Evolutionary conservation across 768 basidiomycete species (phyloP).

Genomic region (Trametes cinnabarina): DNA sequence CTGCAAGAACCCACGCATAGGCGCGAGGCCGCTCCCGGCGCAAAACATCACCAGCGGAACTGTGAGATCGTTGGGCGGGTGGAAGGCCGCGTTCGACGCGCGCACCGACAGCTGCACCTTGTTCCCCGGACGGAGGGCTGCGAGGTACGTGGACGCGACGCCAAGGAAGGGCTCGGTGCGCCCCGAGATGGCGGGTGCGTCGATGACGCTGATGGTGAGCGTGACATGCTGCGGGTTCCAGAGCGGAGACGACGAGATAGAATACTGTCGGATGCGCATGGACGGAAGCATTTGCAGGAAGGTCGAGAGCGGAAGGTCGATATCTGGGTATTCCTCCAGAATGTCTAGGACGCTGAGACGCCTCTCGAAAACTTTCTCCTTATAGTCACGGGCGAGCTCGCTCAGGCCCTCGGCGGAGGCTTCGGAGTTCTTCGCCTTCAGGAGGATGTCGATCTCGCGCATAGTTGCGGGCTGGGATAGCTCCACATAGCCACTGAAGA

Average conservation of each 20-base stretch:
- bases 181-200: constrained; percentile 37
- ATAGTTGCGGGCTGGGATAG: constrained; percentile 46
- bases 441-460: constrained; percentile 37
- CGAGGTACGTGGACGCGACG: constrained; percentile 46
- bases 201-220: constrained; percentile 44
- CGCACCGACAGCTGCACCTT: constrained; percentile 41
- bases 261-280: constrained; percentile 51
- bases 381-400: constrained; percentile 31
- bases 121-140: constrained; percentile 35
- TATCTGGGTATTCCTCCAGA: constrained; percentile 36
- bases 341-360: constrained; percentile 43
- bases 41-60: constrained; percentile 46
- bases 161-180: constrained; percentile 37
- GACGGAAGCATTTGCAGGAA: constrained; percentile 44
- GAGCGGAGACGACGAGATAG: constrained; percentile 51
- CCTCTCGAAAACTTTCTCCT: constrained; percentile 33
- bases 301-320: constrained; percentile 37
- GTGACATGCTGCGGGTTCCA: constrained; percentile 40
- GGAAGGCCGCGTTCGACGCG: constrained; percentile 39
- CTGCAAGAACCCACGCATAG: constrained; percentile 51
- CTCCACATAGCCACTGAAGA: constrained; percentile 47
- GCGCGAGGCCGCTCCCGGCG: constrained; percentile 48
- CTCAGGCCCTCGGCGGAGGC: constrained; percentile 28
- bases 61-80: constrained; percentile 39
- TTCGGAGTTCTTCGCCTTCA: constrained; percentile 28